A percentile compares a stretch with the other conserved stretches of the same genome.
These are phyloP conservation scores for Aspergillus saccharolyticus DNA, from an alignment of 495 filamentous ascomycete genomes.

Conservation along the genomic window DNA sequence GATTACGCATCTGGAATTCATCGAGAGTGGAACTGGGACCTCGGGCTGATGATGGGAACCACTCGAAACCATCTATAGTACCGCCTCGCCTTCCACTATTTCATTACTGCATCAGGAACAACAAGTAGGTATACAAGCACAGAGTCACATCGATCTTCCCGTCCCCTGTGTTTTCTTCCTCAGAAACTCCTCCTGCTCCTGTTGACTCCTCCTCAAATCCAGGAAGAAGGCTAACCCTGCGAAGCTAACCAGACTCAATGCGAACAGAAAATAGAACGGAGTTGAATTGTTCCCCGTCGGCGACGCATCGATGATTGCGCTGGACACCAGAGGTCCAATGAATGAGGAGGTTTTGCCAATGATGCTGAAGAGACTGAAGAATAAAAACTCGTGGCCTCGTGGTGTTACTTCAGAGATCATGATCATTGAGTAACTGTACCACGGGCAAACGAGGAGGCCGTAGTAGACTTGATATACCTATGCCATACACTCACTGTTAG, in stretches of 20 bases:
- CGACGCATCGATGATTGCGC: constrained; percentile 60
- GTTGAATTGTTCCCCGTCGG: constrained; percentile 47
- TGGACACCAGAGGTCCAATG: constrained; percentile 59
- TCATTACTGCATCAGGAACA: no score
- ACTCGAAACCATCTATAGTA: no score
- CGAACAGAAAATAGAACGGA: constrained; percentile 62
- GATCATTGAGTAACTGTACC: constrained; percentile 64
- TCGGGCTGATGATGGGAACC: no score
- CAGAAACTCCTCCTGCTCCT: constrained; percentile 52
- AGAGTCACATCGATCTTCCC: no score
- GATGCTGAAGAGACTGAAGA: constrained; percentile 63
- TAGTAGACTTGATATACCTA: constrained; percentile 58
- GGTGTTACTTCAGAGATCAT: constrained; percentile 66
- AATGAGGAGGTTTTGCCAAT: constrained; percentile 61
- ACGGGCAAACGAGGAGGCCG: constrained; percentile 61
- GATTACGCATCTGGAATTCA: no score
- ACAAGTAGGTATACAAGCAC: no score
- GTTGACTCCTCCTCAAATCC: constrained; percentile 54
- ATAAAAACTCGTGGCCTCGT: constrained; percentile 59
- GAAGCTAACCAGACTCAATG: constrained; percentile 51
- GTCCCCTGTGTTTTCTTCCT: constrained; percentile 26
- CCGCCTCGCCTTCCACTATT: no score
- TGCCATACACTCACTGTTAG: no score
- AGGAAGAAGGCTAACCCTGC: constrained; percentile 45
- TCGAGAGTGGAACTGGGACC: no score